Evolutionary conservation across 148 eudicot species (phyloP).

Genomic region (Fagopyrum esculentum): DNA sequence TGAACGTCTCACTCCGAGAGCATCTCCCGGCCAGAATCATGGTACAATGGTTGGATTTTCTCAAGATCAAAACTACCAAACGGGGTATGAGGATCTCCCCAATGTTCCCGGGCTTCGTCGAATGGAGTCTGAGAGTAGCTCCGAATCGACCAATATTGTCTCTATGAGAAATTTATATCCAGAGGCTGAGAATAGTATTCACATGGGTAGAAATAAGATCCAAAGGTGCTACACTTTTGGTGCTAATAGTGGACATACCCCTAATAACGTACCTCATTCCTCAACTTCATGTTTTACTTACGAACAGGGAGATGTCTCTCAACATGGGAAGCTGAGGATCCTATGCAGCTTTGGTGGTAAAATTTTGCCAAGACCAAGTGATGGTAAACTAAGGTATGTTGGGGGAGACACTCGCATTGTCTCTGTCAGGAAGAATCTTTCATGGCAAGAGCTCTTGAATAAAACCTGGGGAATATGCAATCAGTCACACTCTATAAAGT

Average conservation of each 20-base stretch:
- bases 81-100: conserved; percentile 53
- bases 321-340: conserved; percentile 66
- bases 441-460: conserved; percentile 64
- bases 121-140: conserved; percentile 63
- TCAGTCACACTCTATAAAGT: conserved; percentile 73
- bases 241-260: conserved; percentile 22
- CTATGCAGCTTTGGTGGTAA: conserved; percentile 93
- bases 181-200: conserved; percentile 33
- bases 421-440: conserved; percentile 51
- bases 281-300: conserved; percentile 26
- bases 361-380: conserved; percentile 90
- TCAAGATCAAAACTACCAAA: conserved; percentile 32
- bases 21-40: conserved; percentile 27
- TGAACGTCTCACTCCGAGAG: conserved; percentile 42
- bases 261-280: conserved; percentile 32
- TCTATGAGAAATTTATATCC: conserved; percentile 49
- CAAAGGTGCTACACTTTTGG: conserved; percentile 25
- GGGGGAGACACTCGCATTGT: conserved; percentile 91
- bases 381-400: conserved; percentile 85
- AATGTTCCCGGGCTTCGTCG: conserved; percentile 58
- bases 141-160: conserved; percentile 42
- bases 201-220: conserved; percentile 14
- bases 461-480: conserved; percentile 65
- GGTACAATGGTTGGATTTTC: conserved; percentile 29
- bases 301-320: conserved; percentile 49